Conservation (phyloP, 371 early-diverging fungal genomes). For the Apophysomyces ossiformis region DNA sequence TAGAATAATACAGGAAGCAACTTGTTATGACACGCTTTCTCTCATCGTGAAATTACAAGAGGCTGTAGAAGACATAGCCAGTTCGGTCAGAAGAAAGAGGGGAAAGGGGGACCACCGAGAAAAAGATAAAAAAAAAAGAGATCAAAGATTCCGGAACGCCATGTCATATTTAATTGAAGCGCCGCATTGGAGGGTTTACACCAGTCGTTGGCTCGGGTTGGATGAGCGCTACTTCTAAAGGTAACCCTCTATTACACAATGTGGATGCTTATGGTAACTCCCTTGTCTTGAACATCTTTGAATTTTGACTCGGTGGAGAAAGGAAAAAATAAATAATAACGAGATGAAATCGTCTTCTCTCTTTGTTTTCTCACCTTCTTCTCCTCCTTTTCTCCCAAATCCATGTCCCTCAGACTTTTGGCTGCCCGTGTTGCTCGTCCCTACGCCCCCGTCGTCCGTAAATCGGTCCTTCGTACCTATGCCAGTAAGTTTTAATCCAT, state of each 20-base stretch:
- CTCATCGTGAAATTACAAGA: too few relatives aligned
- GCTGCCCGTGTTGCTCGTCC: slow-evolving; percentile 50
- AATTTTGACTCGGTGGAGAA: slow-evolving; percentile 49
- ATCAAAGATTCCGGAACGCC: neutral
- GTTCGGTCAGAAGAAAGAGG: too few relatives aligned
- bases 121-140: too few relatives aligned
- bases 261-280: slow-evolving; percentile 27
- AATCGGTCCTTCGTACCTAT: slow-evolving; percentile 50
- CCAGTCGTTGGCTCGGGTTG: neutral
- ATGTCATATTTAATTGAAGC: neutral
- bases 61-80: too few relatives aligned
- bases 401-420: slow-evolving; percentile 52
- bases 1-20: too few relatives aligned
- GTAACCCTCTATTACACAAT: slow-evolving; percentile 5
- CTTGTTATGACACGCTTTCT: too few relatives aligned
- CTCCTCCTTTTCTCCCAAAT: slow-evolving; percentile 13
- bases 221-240: slow-evolving; percentile 1
- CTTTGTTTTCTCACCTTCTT: slow-evolving; percentile 21
- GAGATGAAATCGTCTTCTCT: slow-evolving; percentile 18
- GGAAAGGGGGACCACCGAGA: too few relatives aligned
- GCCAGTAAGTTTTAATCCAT: slow-evolving; percentile 42
- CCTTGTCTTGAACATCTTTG: slow-evolving; percentile 15
- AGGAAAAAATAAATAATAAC: slow-evolving; percentile 28
- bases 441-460: slow-evolving; percentile 43
- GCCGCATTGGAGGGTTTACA: neutral